Evolutionary conservation across 2,329 filamentous ascomycete species (phyloP).

Genomic region (Parascedosporium putredinis): DNA sequence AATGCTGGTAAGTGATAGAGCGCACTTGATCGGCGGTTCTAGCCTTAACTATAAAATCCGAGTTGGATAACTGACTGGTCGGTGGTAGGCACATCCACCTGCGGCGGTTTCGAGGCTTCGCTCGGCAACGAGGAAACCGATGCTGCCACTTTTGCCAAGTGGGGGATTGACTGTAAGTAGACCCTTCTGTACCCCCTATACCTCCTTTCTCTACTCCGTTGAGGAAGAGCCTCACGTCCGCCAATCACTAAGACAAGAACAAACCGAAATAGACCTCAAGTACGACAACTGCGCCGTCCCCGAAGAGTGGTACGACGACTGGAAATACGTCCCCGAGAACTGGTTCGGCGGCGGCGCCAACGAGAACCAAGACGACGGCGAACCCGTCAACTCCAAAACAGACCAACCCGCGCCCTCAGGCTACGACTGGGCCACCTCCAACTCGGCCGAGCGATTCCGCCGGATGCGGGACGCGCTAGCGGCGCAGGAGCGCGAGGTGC

Average conservation of each 20-base stretch:
- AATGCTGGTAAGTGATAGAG: conserved; percentile 38
- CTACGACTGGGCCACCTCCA: conserved; percentile 39
- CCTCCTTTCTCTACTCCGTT: no score
- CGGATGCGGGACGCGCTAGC: conserved; percentile 42
- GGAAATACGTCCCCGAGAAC: conserved; percentile 18
- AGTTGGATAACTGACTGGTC: conserved; percentile 31
- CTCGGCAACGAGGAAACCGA: conserved; percentile 47
- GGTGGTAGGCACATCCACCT: conserved; percentile 13
- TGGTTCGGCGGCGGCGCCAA: conserved; percentile 15
- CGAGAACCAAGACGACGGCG: conserved; percentile 7
- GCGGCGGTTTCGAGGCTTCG: conserved; percentile 27
- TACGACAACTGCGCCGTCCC: conserved; percentile 41
- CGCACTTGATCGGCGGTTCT: no score
- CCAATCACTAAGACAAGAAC: no score
- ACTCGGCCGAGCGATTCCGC: conserved; percentile 33
- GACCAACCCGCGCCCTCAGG: conserved; percentile 28
- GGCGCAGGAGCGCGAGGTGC: conserved; percentile 31
- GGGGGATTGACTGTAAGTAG: conserved; percentile 44
- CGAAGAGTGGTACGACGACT: conserved; percentile 24
- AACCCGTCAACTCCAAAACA: conserved; percentile 15
- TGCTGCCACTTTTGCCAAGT: conserved; percentile 44
- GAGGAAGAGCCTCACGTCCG: no score
- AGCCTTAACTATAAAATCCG: no score
- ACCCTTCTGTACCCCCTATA: no score
- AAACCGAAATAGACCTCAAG: conserved; percentile 8